phyloP scores from a whole-genome alignment of 176 grass and related monocot genomes.

The Aegilops bicornis region DNA sequence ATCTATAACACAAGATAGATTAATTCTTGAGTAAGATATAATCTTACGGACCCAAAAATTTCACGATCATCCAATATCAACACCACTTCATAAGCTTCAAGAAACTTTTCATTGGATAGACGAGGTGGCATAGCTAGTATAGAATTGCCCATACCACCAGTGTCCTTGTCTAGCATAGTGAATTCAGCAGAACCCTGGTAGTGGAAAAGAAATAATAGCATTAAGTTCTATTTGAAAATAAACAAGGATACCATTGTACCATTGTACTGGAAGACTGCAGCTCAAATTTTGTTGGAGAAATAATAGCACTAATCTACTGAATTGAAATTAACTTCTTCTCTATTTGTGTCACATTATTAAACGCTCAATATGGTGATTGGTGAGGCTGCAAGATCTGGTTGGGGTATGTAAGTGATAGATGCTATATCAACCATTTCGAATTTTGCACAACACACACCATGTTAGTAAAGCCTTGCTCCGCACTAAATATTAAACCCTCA shows the following conservation, averaged over 20 bases:
- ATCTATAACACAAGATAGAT: slow-evolving; percentile 22
- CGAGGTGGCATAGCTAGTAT: slow-evolving; percentile 81
- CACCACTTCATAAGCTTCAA: slow-evolving; percentile 80
- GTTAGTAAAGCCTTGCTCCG: not conserved
- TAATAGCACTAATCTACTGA: not conserved
- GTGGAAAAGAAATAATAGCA: slow-evolving; percentile 19
- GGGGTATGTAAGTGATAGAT: not conserved
- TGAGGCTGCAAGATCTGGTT: not conserved
- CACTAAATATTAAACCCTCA: not conserved
- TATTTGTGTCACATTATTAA: slow-evolving; percentile 4
- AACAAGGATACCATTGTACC: slow-evolving; percentile 31
- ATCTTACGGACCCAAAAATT: slow-evolving; percentile 76
- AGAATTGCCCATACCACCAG: slow-evolving; percentile 18
- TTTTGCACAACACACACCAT: slow-evolving; percentile 4
- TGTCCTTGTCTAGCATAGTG: slow-evolving; percentile 38
- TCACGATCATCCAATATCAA: slow-evolving; percentile 94
- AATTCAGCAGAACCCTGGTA: slow-evolving; percentile 43
- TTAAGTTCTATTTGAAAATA: not conserved
- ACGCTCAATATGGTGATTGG: not conserved
- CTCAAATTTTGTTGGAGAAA: slow-evolving; percentile 10
- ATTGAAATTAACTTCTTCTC: slow-evolving; percentile 4
- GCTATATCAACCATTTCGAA: not conserved
- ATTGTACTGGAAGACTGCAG: slow-evolving; percentile 40
- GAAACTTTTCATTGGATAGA: slow-evolving; percentile 65
- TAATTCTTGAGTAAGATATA: slow-evolving; percentile 34